phyloP scores from a whole-genome alignment of 2,329 filamentous ascomycete species.

The Lasiodiplodia sp. region DNA sequence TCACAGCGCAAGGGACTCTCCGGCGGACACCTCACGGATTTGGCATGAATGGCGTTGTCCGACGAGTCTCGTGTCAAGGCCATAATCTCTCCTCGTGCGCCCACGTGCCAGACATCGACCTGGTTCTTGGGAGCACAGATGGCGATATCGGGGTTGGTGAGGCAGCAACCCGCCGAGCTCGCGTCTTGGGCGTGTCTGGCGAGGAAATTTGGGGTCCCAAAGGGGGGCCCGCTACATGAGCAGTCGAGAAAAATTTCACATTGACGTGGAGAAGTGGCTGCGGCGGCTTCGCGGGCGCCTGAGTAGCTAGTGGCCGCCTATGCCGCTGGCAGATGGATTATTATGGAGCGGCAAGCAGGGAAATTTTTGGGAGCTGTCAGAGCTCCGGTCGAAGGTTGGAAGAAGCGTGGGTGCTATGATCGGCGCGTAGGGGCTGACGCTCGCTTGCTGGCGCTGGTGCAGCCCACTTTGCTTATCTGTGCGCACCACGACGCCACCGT shows the following conservation, averaged over 20 bases:
- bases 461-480: constrained; percentile 24
- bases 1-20: constrained; percentile 18
- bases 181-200: constrained; percentile 11
- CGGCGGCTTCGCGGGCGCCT: constrained; percentile 1
- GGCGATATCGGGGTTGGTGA: constrained; percentile 9
- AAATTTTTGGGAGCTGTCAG: not conserved
- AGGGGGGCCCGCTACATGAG: constrained; percentile 16
- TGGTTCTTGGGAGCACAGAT: constrained; percentile 18
- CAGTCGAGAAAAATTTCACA: constrained; percentile 13
- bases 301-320: constrained; percentile 27
- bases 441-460: constrained; percentile 18
- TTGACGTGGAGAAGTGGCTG: not conserved
- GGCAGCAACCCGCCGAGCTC: constrained; percentile 17
- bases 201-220: constrained; percentile 18
- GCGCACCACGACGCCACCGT: constrained; percentile 2
- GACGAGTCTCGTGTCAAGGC: constrained; percentile 14
- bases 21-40: not conserved
- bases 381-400: constrained; percentile 28
- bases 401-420: constrained; percentile 29
- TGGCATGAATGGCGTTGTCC: constrained; percentile 3
- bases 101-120: constrained; percentile 23
- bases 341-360: constrained; percentile 25
- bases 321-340: constrained; percentile 23
- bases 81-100: constrained; percentile 1
- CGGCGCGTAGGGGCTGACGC: constrained; percentile 19